A percentile compares a stretch with the other conserved stretches of the same genome.
Evolutionary conservation across 257 asterid species (phyloP).

Genomic region (Apocynum venetum): DNA sequence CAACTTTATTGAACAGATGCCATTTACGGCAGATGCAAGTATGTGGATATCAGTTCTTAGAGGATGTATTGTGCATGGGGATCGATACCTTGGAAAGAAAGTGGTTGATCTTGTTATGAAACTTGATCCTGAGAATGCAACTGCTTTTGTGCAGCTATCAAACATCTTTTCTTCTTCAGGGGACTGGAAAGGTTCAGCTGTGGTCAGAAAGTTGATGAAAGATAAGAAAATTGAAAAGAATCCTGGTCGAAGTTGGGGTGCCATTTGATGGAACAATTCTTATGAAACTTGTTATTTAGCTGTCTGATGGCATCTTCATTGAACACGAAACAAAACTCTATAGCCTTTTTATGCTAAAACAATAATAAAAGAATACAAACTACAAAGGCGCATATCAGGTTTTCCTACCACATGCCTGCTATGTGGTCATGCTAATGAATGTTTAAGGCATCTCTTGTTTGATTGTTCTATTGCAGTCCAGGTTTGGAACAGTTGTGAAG

Average conservation of each 20-base stretch:
- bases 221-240: constrained; percentile 50
- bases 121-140: constrained; percentile 68
- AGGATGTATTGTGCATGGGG: constrained; percentile 68
- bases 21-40: constrained; percentile 55
- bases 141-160: constrained; percentile 70
- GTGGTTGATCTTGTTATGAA: constrained; percentile 50
- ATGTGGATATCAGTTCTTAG: constrained; percentile 77
- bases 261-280: not conserved
- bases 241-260: constrained; percentile 86
- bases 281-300: not conserved
- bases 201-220: constrained; percentile 64
- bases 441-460: no score
- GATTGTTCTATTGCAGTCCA: no score
- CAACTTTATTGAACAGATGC: constrained; percentile 48
- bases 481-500: no score
- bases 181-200: constrained; percentile 69
- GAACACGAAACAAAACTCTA: not conserved
- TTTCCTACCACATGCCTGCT: no score
- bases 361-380: no score
- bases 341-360: not conserved
- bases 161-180: constrained; percentile 63
- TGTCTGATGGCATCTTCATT: not conserved
- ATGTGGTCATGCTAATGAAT: no score
- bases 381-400: no score
- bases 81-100: constrained; percentile 46